A percentile compares a stretch with the other conserved stretches of the same genome.
Evolutionary conservation across 495 filamentous ascomycete species (phyloP).

Genomic region (Penicillium crystallinum): DNA sequence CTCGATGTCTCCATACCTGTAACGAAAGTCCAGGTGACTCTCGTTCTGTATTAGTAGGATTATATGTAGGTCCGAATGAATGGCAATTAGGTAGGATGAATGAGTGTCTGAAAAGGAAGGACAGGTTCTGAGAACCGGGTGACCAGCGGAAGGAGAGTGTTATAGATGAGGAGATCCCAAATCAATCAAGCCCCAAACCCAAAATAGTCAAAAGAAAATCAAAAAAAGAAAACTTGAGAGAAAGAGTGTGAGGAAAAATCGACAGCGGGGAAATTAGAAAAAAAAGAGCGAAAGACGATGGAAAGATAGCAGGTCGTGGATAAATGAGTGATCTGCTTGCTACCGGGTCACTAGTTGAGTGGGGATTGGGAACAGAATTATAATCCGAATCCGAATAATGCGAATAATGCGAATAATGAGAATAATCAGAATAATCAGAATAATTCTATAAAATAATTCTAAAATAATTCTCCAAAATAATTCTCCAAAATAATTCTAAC

Average conservation of each 20-base stretch:
- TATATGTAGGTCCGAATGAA: slow-evolving; percentile 4
- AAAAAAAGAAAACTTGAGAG: slow-evolving; percentile 3
- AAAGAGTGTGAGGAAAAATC: slow-evolving; percentile 15
- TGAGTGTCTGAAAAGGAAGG: slow-evolving; percentile 7
- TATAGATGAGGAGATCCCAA: slow-evolving; percentile 4
- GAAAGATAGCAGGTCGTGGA: slow-evolving; percentile 29
- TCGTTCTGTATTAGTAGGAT: slow-evolving; percentile 4
- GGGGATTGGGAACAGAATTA: too few species aligned
- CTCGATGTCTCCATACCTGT: background rate
- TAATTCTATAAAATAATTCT: slow-evolving; percentile 8
- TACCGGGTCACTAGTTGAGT: slow-evolving; percentile 34
- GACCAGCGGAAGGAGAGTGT: slow-evolving; percentile 6
- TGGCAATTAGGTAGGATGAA: slow-evolving; percentile 3
- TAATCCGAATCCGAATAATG: too few species aligned
- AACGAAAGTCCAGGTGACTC: background rate
- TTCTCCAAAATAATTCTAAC: background rate
- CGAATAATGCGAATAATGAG: too few species aligned
- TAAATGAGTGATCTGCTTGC: slow-evolving; percentile 46
- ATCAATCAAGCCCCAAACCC: slow-evolving; percentile 7
- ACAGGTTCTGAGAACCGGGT: slow-evolving; percentile 11
- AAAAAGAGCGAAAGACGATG: slow-evolving; percentile 34
- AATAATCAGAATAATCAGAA: too few species aligned
- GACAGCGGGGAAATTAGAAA: slow-evolving; percentile 19
- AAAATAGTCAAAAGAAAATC: slow-evolving; percentile 4
- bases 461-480: background rate